A percentile compares a stretch with the other conserved stretches of the same genome.
phyloP scores from a whole-genome alignment of 2,329 filamentous ascomycete genomes.

The Aspergillus udagawae region DNA sequence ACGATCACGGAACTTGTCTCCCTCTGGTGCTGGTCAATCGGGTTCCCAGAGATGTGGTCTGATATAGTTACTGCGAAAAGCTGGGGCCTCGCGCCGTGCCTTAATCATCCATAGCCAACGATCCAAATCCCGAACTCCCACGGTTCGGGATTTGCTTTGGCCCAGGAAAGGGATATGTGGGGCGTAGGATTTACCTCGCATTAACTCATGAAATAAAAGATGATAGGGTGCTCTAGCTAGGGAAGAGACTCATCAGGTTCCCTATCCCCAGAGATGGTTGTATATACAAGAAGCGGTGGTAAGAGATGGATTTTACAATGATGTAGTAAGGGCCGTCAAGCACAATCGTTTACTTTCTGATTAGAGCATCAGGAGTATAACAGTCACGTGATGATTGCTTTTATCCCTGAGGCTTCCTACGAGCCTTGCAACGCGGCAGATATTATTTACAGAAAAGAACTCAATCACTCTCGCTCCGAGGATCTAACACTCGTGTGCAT shows the following conservation, averaged over 20 bases:
- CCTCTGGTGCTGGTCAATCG: slow-evolving; percentile 8
- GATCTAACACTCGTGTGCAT: too few relatives aligned
- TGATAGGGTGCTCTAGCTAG: not conserved
- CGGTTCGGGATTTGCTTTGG: slow-evolving; percentile 31
- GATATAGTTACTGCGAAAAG: slow-evolving; percentile 21
- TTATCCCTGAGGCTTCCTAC: not conserved
- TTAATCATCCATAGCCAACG: slow-evolving; percentile 27
- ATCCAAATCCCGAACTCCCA: slow-evolving; percentile 32
- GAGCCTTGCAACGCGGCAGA: not conserved
- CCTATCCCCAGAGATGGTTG: not conserved
- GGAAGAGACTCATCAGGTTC: not conserved
- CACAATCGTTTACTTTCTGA: not conserved
- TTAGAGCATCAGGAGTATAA: not conserved
- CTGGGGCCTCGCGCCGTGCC: slow-evolving; percentile 15
- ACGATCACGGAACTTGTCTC: not conserved
- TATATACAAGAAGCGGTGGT: too few relatives aligned
- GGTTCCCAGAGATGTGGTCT: slow-evolving; percentile 20
- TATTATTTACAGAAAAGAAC: not conserved
- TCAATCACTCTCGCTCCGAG: too few relatives aligned
- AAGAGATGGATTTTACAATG: too few relatives aligned
- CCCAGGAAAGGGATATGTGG: slow-evolving; percentile 10
- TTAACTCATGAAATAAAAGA: slow-evolving; percentile 9
- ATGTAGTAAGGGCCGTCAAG: too few relatives aligned
- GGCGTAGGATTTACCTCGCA: slow-evolving; percentile 8
- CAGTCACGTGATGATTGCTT: not conserved